Percentiles rank a stretch among this genome's conserved stretches.
Evolutionary conservation across 306 rosid genomes (phyloP).

Genomic region (Medicago ruthenica): DNA sequence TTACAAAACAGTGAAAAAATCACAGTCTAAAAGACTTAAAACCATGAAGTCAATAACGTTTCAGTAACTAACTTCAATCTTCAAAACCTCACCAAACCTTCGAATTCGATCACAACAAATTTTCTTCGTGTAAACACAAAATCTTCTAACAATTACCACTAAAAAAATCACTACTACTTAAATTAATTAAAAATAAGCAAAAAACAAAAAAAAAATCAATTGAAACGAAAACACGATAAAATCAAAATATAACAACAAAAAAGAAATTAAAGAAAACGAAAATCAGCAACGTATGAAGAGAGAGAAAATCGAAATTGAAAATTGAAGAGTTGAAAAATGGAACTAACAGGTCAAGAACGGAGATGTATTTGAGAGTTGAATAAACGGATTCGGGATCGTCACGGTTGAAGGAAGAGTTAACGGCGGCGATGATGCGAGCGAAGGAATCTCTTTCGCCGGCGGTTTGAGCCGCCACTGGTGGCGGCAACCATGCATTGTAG

Average conservation of each 20-base stretch:
- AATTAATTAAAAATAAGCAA: background rate
- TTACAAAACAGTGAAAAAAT: slow-evolving; percentile 28
- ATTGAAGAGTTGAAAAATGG: slow-evolving; percentile 12
- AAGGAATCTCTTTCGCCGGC: slow-evolving; percentile 76
- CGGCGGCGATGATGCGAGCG: slow-evolving; percentile 63
- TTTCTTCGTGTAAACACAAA: background rate
- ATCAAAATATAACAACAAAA: background rate
- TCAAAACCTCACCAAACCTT: slow-evolving; percentile 26
- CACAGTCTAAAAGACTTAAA: slow-evolving; percentile 24
- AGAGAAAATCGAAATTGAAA: slow-evolving; percentile 5
- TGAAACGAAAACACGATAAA: slow-evolving; percentile 4
- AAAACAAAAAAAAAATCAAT: background rate
- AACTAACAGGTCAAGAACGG: slow-evolving; percentile 92
- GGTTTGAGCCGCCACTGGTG: slow-evolving; percentile 82
- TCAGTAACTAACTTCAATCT: slow-evolving; percentile 13
- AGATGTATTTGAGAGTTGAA: slow-evolving; percentile 83
- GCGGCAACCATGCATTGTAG: slow-evolving; percentile 98
- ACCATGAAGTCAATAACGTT: slow-evolving; percentile 15
- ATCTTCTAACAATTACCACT: slow-evolving; percentile 22
- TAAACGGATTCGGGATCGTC: slow-evolving; percentile 91
- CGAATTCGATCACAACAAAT: slow-evolving; percentile 28
- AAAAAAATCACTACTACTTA: background rate
- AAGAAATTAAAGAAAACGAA: background rate
- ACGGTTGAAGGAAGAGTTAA: slow-evolving; percentile 55
- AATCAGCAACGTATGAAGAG: slow-evolving; percentile 12